Percentiles rank a stretch among this genome's conserved stretches.
phyloP scores from a whole-genome alignment of 2,329 filamentous ascomycete genomes.

The Xylaria sp. region DNA sequence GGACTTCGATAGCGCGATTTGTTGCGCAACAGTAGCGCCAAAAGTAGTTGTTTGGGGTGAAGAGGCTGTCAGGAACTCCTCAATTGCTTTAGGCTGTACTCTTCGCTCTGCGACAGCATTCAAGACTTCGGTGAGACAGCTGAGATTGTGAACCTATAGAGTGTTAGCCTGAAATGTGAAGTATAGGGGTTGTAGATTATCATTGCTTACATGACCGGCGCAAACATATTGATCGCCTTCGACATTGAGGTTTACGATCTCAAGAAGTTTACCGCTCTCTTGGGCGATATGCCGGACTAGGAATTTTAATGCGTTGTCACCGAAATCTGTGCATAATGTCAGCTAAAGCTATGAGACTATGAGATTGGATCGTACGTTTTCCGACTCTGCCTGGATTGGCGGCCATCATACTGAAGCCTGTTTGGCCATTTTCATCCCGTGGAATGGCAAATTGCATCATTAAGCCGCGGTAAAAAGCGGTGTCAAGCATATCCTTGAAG shows the following conservation, averaged over 20 bases:
- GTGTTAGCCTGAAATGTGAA: slow-evolving; percentile 6
- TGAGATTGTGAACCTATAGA: slow-evolving; percentile 34
- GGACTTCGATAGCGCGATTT: slow-evolving; percentile 22
- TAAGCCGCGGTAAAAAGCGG: slow-evolving; percentile 32
- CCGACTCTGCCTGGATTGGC: slow-evolving; percentile 33
- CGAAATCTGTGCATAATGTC: slow-evolving; percentile 24
- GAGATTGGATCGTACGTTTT: slow-evolving; percentile 24
- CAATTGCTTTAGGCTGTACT: slow-evolving; percentile 14
- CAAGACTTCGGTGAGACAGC: slow-evolving; percentile 26
- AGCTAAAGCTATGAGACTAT: background rate
- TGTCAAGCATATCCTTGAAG: slow-evolving; percentile 27
- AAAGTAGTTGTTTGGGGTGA: slow-evolving; percentile 10
- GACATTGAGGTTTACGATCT: slow-evolving; percentile 37
- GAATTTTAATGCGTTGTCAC: slow-evolving; percentile 23
- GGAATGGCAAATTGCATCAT: slow-evolving; percentile 37
- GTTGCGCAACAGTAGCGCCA: slow-evolving; percentile 16
- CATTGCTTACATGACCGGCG: slow-evolving; percentile 33
- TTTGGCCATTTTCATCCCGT: slow-evolving; percentile 30
- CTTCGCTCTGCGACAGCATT: slow-evolving; percentile 26
- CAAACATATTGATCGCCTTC: slow-evolving; percentile 37
- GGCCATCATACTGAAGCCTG: slow-evolving; percentile 37
- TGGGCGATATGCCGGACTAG: slow-evolving; percentile 25
- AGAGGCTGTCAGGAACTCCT: slow-evolving; percentile 22
- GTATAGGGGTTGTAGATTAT: background rate
- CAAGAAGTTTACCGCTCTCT: slow-evolving; percentile 32